Conservation (phyloP, 441 rosid species). For the Croton laevigatus region DNA sequence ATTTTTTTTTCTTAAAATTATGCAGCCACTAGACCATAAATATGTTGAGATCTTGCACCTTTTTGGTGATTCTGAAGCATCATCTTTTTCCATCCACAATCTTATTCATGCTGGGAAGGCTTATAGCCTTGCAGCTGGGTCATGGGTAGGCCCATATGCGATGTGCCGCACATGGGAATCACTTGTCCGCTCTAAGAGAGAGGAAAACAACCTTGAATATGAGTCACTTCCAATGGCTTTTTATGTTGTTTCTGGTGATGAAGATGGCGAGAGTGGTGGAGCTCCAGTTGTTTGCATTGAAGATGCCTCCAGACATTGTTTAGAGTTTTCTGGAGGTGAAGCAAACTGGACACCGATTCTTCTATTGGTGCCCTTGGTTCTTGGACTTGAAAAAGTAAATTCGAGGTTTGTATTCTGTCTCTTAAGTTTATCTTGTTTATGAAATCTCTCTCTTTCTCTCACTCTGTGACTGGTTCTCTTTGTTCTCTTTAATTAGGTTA, state of each 20-base stretch:
- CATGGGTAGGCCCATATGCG: conserved; percentile 98
- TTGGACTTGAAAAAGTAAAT: conserved; percentile 84
- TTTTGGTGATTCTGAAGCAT: conserved; percentile 72
- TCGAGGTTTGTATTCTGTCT: conserved; percentile 52
- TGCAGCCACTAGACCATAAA: conserved; percentile 61
- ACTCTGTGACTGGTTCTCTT: not conserved
- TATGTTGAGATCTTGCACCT: conserved; percentile 70
- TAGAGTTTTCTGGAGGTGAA: conserved; percentile 60
- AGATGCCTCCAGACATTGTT: conserved; percentile 69
- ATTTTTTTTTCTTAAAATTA: conserved; percentile 20
- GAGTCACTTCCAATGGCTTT: conserved; percentile 74
- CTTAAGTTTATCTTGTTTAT: not conserved
- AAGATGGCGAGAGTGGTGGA: conserved; percentile 93
- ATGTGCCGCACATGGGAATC: conserved; percentile 84
- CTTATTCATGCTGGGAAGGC: conserved; percentile 70
- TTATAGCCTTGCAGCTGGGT: conserved; percentile 93
- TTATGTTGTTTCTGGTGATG: conserved; percentile 86
- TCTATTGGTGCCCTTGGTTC: conserved; percentile 93
- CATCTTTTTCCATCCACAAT: conserved; percentile 84
- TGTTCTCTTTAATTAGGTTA: not conserved
- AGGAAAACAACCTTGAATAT: conserved; percentile 33
- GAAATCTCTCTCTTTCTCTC: not conserved
- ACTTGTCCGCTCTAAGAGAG: conserved; percentile 50
- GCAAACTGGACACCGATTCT: conserved; percentile 76
- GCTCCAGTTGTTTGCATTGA: conserved; percentile 86